Evolutionary conservation across 352 stramenopile genomes (phyloP), one percentile per base, ranked within the genome.

Genomic region (Phytophthora megakarya): DNA sequence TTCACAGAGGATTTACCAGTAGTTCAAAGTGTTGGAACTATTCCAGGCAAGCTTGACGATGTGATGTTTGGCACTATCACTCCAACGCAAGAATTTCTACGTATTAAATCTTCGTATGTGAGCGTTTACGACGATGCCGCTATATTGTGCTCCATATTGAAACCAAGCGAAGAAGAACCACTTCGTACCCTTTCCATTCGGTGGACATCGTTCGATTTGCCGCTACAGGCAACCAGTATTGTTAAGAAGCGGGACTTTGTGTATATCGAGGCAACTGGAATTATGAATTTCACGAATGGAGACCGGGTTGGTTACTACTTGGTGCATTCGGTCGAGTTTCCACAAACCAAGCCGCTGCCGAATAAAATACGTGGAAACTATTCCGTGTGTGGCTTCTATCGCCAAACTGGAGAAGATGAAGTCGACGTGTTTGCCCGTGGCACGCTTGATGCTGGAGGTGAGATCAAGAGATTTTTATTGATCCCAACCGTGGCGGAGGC

Each of bases 261-360:
- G 6, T 70, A 67, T 35, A 70, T 89, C 38, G 59, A 74, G 28
- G 64, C 60, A 4, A 78, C 66, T 0, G 75, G 75, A 3, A 58
- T 69, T 8, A 11, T 51, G 12, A 42, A 62, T 21, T 40, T 61
- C 15, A 21, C 38, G 1, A 61, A 67, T 15, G 71, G 74, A 4
- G 61, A 74, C 8, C 65, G 68, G 13, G 51, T 67, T 11, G 74
- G 71, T 1, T 82, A 76, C 38, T 62, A 72, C 19, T 59, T 78
- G 53, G 44, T 76, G 25, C 68, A 78, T 44, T 78, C 74, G n/a
- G 48, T 83, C 51, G 65, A 80, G 35, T 73, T 88, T 12, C 52
- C 67, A 0, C 54, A 80, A 28, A 72, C 76, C 5, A 73, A 49
- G n/a, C 63, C 71, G 11, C 60, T 85, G 0, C 49, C 63, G 1